Base-by-base conservation (phyloP, 306 rosid genomes). In the Canavalia ensiformis region DNA sequence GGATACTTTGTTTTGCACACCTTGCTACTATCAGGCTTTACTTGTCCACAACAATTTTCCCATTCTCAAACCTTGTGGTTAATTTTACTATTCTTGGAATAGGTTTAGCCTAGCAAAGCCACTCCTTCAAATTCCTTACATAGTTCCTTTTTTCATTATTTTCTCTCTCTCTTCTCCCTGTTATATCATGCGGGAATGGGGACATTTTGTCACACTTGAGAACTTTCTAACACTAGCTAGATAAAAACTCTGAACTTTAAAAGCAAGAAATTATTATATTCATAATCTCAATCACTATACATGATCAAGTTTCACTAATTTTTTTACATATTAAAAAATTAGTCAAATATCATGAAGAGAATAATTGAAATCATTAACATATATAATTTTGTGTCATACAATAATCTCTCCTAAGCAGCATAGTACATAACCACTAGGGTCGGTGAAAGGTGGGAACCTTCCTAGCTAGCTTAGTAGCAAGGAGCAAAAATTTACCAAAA, bases 1-100 rank as follows among this genome's bases (percentile, higher is more conserved):
- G 25, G 35, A 72, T 81, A 47, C 87, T 52, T 68, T 79, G 41
- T 88, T 80, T 79, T 74, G 88, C 81, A 67, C 68, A 83, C 67
- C 39, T 84, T 88, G 45, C 93, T 71, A 85, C 52, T 87, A 76
- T 68, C 31, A 83, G 87, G 34, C 49, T 41, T 86, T 84, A 54
- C 87, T 83, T 83, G 69, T 78, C 55, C 69, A 79, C 12, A 1
- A 76, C 46, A 74, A 75, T 62, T 85, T 84, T 83, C 59, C 87
- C 84, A 72, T 73, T 79, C 46, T 86, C 83, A 81, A 79, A 76
- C 7, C 47, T 58, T 74, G 51, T 84, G 55, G 66, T 87, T 86
- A 70, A 65, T 86, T 86, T 76, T 80, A 55, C 85, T 80, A 70
- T 62, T 69, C 75, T 80, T 47, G 69, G 67, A 54, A 18, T 45